Conservation (phyloP, 305 asterid genomes). For the Fraxinus paxiana region DNA sequence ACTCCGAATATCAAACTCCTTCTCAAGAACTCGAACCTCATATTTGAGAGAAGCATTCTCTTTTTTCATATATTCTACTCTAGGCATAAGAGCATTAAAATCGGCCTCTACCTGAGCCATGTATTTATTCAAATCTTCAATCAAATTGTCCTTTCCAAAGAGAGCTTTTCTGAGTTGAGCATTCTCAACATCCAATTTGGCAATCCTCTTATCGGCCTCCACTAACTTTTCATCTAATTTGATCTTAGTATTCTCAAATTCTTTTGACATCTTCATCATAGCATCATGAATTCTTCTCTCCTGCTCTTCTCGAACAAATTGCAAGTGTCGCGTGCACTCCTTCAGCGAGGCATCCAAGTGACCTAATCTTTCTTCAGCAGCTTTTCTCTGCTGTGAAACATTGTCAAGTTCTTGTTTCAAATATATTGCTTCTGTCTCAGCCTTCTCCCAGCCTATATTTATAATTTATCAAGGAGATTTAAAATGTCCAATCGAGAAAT, state of each 20-base stretch:
- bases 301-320: constrained; percentile 58
- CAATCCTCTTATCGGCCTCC: constrained; percentile 42
- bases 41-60: constrained; percentile 59
- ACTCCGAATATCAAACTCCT: constrained; percentile 66
- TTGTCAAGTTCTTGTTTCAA: constrained; percentile 61
- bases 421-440: constrained; percentile 54
- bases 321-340: constrained; percentile 82
- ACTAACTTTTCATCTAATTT: constrained; percentile 43
- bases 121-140: constrained; percentile 47
- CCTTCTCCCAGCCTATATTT: constrained; percentile 70
- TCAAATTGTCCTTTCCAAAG: constrained; percentile 50
- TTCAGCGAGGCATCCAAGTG: constrained; percentile 82
- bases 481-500: not conserved
- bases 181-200: constrained; percentile 53
- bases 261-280: constrained; percentile 44
- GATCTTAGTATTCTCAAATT: constrained; percentile 36
- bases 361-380: constrained; percentile 49
- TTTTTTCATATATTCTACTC: constrained; percentile 60
- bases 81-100: constrained; percentile 34
- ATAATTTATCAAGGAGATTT: constrained; percentile 14
- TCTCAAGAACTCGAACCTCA: constrained; percentile 68
- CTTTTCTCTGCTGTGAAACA: constrained; percentile 44
- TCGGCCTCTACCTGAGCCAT: constrained; percentile 46
- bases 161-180: constrained; percentile 52
- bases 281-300: constrained; percentile 57